Conservation (phyloP, 768 basidiomycete species). For the Tulasnella sp. region DNA sequence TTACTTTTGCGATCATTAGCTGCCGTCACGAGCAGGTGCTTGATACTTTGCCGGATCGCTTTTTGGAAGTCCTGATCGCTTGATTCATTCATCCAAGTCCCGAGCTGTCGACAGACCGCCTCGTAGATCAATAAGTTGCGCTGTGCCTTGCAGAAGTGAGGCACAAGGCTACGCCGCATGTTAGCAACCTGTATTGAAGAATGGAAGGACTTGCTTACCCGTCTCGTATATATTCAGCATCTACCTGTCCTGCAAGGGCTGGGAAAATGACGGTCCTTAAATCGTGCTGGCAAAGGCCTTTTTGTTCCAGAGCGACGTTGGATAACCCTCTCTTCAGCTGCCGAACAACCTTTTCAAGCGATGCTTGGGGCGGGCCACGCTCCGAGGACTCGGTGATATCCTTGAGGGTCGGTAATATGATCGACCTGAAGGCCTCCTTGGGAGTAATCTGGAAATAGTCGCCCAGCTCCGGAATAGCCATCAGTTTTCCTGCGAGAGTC, state of each 20-base stretch:
- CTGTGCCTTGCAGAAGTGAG: not conserved
- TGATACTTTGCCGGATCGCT: not conserved
- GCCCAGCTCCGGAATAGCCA: not conserved
- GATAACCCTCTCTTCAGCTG: not conserved
- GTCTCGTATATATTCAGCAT: not conserved
- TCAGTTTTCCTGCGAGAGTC: not conserved
- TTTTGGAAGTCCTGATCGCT: not conserved
- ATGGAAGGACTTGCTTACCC: not conserved
- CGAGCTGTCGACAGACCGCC: not conserved
- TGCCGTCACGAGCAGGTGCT: not conserved
- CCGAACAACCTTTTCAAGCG: not conserved
- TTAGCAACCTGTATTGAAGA: not conserved
- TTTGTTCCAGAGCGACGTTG: not conserved
- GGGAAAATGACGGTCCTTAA: not conserved
- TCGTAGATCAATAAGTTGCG: not conserved
- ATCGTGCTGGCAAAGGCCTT: not conserved
- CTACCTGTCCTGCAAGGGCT: not conserved
- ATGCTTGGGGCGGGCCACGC: not conserved
- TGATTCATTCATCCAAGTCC: not conserved
- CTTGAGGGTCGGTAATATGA: not conserved
- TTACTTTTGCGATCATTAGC: not conserved
- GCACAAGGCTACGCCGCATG: not conserved
- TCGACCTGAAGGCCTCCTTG: not conserved
- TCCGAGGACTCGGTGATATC: not conserved
- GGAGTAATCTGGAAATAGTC: not conserved